Evolutionary conservation across 148 eudicot genomes (phyloP).

Genomic region (Fallopia convolvulus): DNA sequence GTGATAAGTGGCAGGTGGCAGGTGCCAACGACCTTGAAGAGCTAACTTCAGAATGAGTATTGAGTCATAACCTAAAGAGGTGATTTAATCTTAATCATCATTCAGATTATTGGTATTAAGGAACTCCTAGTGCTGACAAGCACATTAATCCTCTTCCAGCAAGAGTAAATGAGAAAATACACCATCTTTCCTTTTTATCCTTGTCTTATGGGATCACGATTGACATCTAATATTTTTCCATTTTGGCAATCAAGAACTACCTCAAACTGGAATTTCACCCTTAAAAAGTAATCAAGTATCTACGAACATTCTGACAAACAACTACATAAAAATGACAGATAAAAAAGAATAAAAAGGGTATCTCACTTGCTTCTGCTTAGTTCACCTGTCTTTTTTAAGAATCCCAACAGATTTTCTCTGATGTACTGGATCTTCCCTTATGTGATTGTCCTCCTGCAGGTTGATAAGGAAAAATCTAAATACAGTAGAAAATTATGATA

Average conservation of each 20-base stretch:
- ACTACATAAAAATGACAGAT: not conserved
- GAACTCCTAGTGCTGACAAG: not conserved
- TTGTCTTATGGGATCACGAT: not conserved
- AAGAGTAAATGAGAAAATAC: not conserved
- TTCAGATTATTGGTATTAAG: not conserved
- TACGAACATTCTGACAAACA: constrained; percentile 8
- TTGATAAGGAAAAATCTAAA: constrained; percentile 7
- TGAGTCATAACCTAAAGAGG: not conserved
- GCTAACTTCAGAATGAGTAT: not conserved
- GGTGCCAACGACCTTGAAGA: not conserved
- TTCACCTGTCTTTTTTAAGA: constrained; percentile 54
- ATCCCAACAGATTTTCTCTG: constrained; percentile 14
- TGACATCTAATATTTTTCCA: not conserved
- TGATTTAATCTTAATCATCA: not conserved
- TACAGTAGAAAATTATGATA: not conserved
- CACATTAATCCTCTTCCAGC: not conserved
- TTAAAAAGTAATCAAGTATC: not conserved
- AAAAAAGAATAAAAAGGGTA: constrained; percentile 11
- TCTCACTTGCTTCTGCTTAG: constrained; percentile 49
- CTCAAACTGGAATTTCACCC: not conserved
- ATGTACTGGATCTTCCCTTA: constrained; percentile 19
- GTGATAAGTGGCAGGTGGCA: not conserved
- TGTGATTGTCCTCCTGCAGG: constrained; percentile 37
- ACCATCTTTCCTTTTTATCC: not conserved
- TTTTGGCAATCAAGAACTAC: not conserved